Percentiles rank a stretch among this genome's conserved stretches.
These are phyloP conservation scores for Hanseniaspora hatyaiensis DNA, from an alignment of 805 yeast genomes.

Conservation along the genomic window DNA sequence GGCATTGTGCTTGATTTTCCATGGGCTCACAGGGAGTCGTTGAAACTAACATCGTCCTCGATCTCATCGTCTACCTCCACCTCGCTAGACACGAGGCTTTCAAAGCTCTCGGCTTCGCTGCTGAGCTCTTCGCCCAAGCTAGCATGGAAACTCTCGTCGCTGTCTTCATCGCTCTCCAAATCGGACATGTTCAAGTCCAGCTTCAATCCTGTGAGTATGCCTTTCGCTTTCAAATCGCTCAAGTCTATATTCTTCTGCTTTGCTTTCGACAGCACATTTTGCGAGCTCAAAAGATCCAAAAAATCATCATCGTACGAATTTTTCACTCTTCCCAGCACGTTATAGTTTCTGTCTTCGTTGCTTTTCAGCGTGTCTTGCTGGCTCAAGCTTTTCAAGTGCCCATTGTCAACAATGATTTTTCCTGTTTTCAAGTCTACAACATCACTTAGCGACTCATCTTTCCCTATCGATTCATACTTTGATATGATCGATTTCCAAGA, in stretches of 20 bases:
- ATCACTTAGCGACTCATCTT: conserved; percentile 46
- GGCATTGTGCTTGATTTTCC: too few relatives aligned
- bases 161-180: conserved; percentile 5
- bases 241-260: conserved; percentile 2
- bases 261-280: conserved; percentile 2
- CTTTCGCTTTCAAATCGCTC: conserved; percentile 5
- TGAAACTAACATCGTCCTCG: conserved; percentile 10
- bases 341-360: conserved; percentile 18
- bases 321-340: conserved; percentile 19
- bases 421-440: conserved; percentile 57
- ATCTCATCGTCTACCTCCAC: conserved; percentile 15
- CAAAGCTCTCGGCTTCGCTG: not conserved
- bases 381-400: conserved; percentile 44
- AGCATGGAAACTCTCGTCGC: not conserved
- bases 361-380: conserved; percentile 17
- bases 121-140: not conserved
- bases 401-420: conserved; percentile 50
- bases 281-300: not conserved
- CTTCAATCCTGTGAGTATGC: conserved; percentile 1
- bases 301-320: conserved; percentile 22
- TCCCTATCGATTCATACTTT: conserved; percentile 35
- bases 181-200: conserved; percentile 1
- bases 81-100: not conserved
- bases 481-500: conserved; percentile 44
- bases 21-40: too few relatives aligned